A percentile compares a stretch with the other conserved stretches of the same genome.
Conservation (phyloP, 331 rosid species). For the Quercus lobata region DNA sequence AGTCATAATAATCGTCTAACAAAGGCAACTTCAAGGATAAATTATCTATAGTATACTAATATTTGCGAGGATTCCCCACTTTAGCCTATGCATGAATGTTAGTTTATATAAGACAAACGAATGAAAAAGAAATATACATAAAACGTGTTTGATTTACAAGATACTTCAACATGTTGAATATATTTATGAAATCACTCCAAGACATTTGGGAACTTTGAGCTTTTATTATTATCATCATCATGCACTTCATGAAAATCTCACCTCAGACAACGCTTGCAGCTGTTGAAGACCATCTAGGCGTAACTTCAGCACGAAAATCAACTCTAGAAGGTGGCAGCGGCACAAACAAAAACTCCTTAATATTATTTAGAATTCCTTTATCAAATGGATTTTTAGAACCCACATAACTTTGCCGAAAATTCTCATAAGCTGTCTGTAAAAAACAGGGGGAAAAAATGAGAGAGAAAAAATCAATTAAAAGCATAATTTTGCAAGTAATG, state of each 20-base stretch:
- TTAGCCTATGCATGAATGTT: no score
- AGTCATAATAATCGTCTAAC: no score
- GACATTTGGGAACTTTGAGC: no score
- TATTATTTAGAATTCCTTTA: slow-evolving; percentile 14
- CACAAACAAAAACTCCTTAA: slow-evolving; percentile 12
- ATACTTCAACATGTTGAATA: no score
- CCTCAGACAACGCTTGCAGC: not conserved
- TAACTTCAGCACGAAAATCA: slow-evolving; percentile 24
- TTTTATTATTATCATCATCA: no score
- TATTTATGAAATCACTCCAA: no score
- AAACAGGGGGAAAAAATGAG: not conserved
- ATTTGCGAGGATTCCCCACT: no score
- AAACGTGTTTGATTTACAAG: no score
- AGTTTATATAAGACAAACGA: no score
- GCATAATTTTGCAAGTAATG: not conserved
- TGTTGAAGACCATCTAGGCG: not conserved
- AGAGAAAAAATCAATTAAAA: not conserved
- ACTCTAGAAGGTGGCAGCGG: slow-evolving; percentile 23
- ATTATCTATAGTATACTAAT: no score
- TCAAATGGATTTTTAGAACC: slow-evolving; percentile 9
- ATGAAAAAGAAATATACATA: no score
- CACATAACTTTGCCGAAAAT: slow-evolving; percentile 20
- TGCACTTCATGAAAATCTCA: not conserved
- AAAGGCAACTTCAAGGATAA: no score
- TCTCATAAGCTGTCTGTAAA: slow-evolving; percentile 31